These are phyloP conservation scores for Naegleria fowleri DNA, from an alignment of 208 protist genomes.

Conservation along the genomic window DNA sequence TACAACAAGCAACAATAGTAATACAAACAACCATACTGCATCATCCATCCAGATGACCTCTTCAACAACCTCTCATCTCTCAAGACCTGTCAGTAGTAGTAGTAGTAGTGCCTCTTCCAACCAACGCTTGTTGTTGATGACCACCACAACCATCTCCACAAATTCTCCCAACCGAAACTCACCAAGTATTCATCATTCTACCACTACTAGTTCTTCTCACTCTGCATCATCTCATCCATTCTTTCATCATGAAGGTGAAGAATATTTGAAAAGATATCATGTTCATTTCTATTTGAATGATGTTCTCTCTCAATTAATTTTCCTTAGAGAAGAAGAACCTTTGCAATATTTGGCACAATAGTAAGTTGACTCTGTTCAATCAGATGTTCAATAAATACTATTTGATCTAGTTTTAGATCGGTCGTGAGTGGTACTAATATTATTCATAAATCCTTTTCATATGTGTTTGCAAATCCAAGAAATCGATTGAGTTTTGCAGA, in stretches of 20 bases:
- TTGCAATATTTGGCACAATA: not conserved
- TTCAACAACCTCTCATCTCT: too few species aligned
- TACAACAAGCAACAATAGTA: too few species aligned
- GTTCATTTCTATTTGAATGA: not conserved
- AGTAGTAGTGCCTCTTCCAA: too few species aligned
- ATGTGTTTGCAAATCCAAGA: not conserved
- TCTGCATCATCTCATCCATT: too few species aligned
- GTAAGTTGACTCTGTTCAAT: not conserved
- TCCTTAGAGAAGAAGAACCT: not conserved
- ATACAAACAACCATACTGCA: too few species aligned
- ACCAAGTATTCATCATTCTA: too few species aligned
- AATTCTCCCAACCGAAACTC: too few species aligned
- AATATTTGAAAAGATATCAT: not conserved
- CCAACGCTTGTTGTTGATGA: too few species aligned
- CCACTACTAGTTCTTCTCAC: too few species aligned
- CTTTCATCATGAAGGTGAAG: not conserved
- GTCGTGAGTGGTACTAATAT: not conserved
- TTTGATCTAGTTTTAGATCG: not conserved
- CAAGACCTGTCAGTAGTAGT: too few species aligned
- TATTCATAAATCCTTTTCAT: not conserved
- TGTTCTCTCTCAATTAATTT: not conserved
- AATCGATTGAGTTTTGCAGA: not conserved
- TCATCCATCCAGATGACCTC: too few species aligned
- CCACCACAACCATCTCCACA: too few species aligned
- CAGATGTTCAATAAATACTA: not conserved